phyloP scores from a whole-genome alignment of 2,329 filamentous ascomycete species.

The Trichoderma asperellum region DNA sequence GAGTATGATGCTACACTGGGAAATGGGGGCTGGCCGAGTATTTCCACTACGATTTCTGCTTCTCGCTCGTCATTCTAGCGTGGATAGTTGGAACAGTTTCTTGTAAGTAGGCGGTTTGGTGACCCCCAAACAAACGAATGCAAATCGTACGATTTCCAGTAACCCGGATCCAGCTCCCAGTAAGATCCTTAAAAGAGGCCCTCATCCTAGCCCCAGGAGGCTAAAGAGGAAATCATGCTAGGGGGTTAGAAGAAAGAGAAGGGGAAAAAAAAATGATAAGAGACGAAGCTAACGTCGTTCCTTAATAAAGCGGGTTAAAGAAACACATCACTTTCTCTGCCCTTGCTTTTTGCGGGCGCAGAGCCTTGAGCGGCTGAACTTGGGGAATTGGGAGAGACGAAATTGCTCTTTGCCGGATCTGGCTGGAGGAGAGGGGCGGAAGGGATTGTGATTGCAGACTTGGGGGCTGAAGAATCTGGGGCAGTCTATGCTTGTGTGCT shows the following conservation, averaged over 20 bases:
- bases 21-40: not conserved
- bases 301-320: not conserved
- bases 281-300: not conserved
- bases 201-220: conserved; percentile 12
- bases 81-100: not conserved
- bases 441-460: not conserved
- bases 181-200: conserved; percentile 15
- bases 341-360: conserved; percentile 21
- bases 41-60: not conserved
- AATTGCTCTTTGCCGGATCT: not conserved
- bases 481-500: not conserved
- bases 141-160: conserved; percentile 14
- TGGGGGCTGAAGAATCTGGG: conserved; percentile 5
- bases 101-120: not conserved
- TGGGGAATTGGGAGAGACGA: not conserved
- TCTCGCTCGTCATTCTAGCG: not conserved
- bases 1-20: not conserved
- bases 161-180: conserved; percentile 19
- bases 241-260: not conserved
- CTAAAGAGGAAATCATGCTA: not conserved
- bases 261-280: not conserved
- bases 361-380: conserved; percentile 11
- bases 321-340: not conserved
- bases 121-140: not conserved
- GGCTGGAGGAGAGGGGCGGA: not conserved